Percentiles rank a stretch among this genome's conserved stretches.
phyloP scores from a whole-genome alignment of 1,284 basidiomycete species.

The Peniophora sp. region DNA sequence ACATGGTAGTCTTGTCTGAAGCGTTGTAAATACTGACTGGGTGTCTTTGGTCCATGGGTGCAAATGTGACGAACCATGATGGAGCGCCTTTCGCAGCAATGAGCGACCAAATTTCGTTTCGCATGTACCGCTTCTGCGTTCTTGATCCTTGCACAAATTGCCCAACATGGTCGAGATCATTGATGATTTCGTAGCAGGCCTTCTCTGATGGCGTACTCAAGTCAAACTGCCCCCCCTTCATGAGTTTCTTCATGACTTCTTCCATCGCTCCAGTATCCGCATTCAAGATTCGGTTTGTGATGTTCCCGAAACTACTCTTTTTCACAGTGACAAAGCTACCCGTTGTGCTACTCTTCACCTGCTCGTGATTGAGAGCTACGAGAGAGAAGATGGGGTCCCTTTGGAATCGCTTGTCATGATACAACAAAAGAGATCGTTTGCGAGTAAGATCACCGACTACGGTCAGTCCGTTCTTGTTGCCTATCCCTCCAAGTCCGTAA shows the following conservation, averaged over 20 bases:
- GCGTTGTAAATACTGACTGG: neutral
- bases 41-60: conserved; percentile 13
- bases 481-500: conserved; percentile 25
- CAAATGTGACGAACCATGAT: conserved; percentile 28
- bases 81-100: conserved; percentile 23
- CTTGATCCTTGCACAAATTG: conserved; percentile 23
- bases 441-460: conserved; percentile 10
- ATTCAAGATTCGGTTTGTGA: neutral
- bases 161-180: conserved; percentile 25
- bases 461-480: conserved; percentile 8
- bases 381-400: conserved; percentile 20
- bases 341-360: conserved; percentile 20
- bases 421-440: conserved; percentile 16
- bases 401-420: neutral
- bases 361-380: conserved; percentile 30
- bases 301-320: conserved; percentile 6
- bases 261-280: neutral
- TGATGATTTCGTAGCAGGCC: conserved; percentile 23
- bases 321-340: conserved; percentile 20
- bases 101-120: conserved; percentile 30
- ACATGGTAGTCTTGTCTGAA: neutral
- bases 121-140: conserved; percentile 23
- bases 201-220: conserved; percentile 22
- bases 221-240: conserved; percentile 17
- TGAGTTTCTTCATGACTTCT: neutral